Evolutionary conservation across 768 basidiomycete species (phyloP), one percentile per base, ranked within the genome.

Genomic region (Cystofilobasidium macerans): DNA sequence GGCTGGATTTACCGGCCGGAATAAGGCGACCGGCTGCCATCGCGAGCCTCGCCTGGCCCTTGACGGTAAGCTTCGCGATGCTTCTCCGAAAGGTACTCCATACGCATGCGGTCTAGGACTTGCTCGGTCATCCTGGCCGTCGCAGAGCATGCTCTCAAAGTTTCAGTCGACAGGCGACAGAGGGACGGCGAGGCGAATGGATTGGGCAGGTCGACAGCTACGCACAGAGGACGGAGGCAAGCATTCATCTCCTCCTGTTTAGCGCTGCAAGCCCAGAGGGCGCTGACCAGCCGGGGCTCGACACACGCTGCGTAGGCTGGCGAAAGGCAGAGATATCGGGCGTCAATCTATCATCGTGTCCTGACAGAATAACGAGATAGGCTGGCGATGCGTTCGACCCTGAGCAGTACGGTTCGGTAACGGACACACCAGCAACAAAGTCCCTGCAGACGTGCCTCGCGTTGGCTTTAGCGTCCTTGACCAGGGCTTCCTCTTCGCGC

Each of bases 301-400:
- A 87, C 85, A 73, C 90, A 93, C n/a, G 84, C 80, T 20, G 89
- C 89, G 73, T 91, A 93, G 61, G 83, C 90, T 93, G 73, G 40
- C 28, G 30, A 22, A 47, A 36, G 30, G 32, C 3, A 38, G 30
- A 57, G 53, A 57, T n/a, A n/a, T n/a, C n/a, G n/a, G n/a, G n/a
- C n/a, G n/a, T n/a, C n/a, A n/a, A n/a, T n/a, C n/a, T n/a, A n/a
- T n/a, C n/a, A n/a, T n/a, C n/a, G n/a, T n/a, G n/a, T n/a, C n/a
- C n/a, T n/a, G n/a, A n/a, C n/a, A n/a, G n/a, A n/a, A n/a, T n/a
- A n/a, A n/a, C n/a, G n/a, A n/a, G n/a, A n/a, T n/a, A n/a, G n/a
- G n/a, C n/a, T n/a, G n/a, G n/a, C n/a, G n/a, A n/a, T n/a, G n/a
- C n/a, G n/a, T n/a, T n/a, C n/a, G n/a, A n/a, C n/a, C n/a, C n/a